Evolutionary conservation across 176 grass and related monocot species (phyloP).

Genomic region (Coix lacrymajobi): DNA sequence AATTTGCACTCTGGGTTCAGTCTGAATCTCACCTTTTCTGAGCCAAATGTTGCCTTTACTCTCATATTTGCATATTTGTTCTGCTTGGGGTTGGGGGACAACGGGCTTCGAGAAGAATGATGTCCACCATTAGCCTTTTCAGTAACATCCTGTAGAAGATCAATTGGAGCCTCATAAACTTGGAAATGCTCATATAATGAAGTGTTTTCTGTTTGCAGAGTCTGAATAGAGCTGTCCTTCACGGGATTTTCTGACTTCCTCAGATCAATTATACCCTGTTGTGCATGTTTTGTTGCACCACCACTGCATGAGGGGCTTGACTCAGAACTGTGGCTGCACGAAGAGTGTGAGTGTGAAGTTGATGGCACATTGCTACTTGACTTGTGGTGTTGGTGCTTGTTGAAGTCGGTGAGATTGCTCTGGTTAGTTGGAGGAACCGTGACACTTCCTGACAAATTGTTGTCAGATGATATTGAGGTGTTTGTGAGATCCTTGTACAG

Average conservation of each 20-base stretch:
- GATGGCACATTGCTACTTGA: conserved; percentile 32
- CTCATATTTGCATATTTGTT: conserved; percentile 48
- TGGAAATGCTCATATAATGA: conserved; percentile 35
- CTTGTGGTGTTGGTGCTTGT: conserved; percentile 26
- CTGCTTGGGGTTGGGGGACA: conserved; percentile 12
- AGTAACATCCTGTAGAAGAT: conserved; percentile 28
- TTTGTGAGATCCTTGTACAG: conserved; percentile 80
- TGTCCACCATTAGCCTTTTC: conserved; percentile 25
- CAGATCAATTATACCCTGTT: conserved; percentile 20
- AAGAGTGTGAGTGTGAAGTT: conserved; percentile 52
- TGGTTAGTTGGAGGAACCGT: conserved; percentile 35
- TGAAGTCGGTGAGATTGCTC: conserved; percentile 34
- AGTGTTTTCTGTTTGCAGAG: conserved; percentile 40
- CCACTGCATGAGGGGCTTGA: conserved; percentile 54
- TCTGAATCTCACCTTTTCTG: conserved; percentile 75
- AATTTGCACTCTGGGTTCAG: conserved; percentile 60
- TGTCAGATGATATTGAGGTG: conserved; percentile 48
- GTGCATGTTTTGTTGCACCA: conserved; percentile 44
- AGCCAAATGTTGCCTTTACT: conserved; percentile 74
- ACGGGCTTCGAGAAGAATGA: conserved; percentile 30
- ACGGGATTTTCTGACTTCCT: conserved; percentile 27
- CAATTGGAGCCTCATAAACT: conserved; percentile 29
- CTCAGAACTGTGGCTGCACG: conserved; percentile 58
- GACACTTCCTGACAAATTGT: conserved; percentile 48
- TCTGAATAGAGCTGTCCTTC: conserved; percentile 30